These are phyloP conservation scores for Chlorella sp. DNA, from an alignment of 139 green algal species.

Conservation along the genomic window DNA sequence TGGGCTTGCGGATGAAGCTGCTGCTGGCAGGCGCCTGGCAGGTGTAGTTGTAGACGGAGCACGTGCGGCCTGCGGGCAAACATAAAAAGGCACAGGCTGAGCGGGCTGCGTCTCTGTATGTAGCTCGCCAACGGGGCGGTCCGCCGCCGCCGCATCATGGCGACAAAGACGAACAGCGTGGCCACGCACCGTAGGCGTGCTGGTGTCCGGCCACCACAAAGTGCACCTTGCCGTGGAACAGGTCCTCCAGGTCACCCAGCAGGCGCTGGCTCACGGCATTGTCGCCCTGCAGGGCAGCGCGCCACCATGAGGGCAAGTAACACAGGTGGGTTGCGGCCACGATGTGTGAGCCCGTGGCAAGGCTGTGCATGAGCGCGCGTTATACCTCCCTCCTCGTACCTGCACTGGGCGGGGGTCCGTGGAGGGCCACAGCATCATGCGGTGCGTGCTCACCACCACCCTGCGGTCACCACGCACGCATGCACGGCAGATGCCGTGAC, in stretches of 20 bases:
- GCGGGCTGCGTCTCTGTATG: neutral
- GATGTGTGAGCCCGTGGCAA: too few species aligned
- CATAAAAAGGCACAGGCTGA: neutral
- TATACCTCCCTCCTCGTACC: too few species aligned
- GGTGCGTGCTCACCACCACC: neutral
- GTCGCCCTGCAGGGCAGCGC: neutral
- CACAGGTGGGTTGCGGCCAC: neutral
- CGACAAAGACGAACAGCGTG: too few species aligned
- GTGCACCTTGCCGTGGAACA: constrained; percentile 7
- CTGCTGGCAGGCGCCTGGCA: neutral
- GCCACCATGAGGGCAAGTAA: neutral
- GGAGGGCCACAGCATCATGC: neutral
- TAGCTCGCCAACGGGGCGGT: too few species aligned
- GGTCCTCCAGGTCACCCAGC: neutral
- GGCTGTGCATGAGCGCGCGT: too few species aligned
- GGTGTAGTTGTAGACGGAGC: constrained; percentile 2
- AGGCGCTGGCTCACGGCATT: neutral
- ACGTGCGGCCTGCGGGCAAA: constrained; percentile 3
- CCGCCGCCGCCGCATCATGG: too few species aligned
- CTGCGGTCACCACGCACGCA: too few species aligned
- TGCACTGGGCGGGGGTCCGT: neutral
- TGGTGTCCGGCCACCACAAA: neutral
- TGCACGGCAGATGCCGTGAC: too few species aligned
- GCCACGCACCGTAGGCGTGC: constrained; percentile 4
- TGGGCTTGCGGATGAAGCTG: constrained; percentile 1